A percentile compares a stretch with the other conserved stretches of the same genome.
phyloP scores from a whole-genome alignment of 192 early-diverging fungal genomes.

The Entomortierella parvispora region DNA sequence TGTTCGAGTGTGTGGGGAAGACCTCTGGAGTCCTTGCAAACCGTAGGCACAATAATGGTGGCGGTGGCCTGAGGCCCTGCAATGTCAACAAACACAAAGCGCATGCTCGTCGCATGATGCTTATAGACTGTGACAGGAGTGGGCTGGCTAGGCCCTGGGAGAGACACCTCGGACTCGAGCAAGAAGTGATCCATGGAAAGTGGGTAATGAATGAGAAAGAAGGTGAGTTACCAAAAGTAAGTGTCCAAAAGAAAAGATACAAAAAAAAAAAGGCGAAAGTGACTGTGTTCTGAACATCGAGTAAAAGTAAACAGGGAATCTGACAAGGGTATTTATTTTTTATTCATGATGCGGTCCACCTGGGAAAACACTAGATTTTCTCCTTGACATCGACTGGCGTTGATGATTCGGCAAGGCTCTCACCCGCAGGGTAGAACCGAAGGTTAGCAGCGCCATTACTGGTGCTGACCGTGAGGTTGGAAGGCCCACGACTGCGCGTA shows the following conservation, averaged over 20 bases:
- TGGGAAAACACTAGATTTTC: neutral
- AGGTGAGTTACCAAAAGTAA: neutral
- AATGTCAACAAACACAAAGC: slow-evolving; percentile 70
- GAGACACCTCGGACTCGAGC: slow-evolving; percentile 42
- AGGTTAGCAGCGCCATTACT: slow-evolving; percentile 17
- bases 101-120: slow-evolving; percentile 58
- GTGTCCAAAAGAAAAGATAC: neutral
- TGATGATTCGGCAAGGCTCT: slow-evolving; percentile 11
- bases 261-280: slow-evolving; percentile 17
- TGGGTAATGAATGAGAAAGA: neutral
- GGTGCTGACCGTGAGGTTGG: slow-evolving; percentile 15
- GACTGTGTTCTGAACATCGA: neutral
- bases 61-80: slow-evolving; percentile 73
- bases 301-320: too few relatives aligned
- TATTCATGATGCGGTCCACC: too few relatives aligned
- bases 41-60: slow-evolving; percentile 83
- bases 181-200: slow-evolving; percentile 39
- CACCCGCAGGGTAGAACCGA: slow-evolving; percentile 33
- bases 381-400: neutral
- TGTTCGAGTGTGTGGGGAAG: slow-evolving; percentile 88
- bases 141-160: slow-evolving; percentile 46
- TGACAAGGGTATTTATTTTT: too few relatives aligned
- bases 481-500: slow-evolving; percentile 8
- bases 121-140: slow-evolving; percentile 58
- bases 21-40: slow-evolving; percentile 70